Percentiles rank a stretch among this genome's conserved stretches.
Evolutionary conservation across 1,284 basidiomycete species (phyloP).

Genomic region (Ganoderma lingzhi): DNA sequence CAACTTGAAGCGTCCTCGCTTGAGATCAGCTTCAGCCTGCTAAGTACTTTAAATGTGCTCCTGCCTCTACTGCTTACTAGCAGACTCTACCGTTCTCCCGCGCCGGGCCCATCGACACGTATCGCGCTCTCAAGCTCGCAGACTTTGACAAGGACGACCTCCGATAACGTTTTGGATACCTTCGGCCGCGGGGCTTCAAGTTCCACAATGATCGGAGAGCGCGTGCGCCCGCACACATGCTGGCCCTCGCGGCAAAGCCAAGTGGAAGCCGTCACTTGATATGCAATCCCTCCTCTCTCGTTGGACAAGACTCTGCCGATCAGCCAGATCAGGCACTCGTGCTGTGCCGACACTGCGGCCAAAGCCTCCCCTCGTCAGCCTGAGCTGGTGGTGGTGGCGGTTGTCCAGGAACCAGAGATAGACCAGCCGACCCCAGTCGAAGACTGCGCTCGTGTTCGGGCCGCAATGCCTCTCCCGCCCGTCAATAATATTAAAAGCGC

Average conservation of each 20-base stretch:
- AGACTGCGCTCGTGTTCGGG: conserved; percentile 14
- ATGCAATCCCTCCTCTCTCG: conserved; percentile 20
- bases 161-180: neutral
- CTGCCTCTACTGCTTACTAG: neutral
- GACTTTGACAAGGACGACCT: neutral
- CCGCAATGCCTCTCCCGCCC: conserved; percentile 28
- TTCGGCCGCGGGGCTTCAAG: neutral
- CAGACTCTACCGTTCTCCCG: neutral
- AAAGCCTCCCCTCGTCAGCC: conserved; percentile 1
- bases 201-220: conserved; percentile 11
- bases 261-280: conserved; percentile 38
- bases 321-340: conserved; percentile 32
- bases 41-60: no score
- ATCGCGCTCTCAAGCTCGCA: neutral
- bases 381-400: neutral
- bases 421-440: neutral
- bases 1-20: no score
- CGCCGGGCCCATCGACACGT: neutral
- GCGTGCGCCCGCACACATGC: conserved; percentile 15
- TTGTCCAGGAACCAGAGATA: conserved; percentile 1
- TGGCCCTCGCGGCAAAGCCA: conserved; percentile 4
- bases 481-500: conserved; percentile 31
- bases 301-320: conserved; percentile 28
- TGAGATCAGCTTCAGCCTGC: no score
- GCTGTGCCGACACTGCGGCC: conserved; percentile 22